These are phyloP conservation scores for Arthrobotrys musiformis DNA, from an alignment of 2,329 filamentous ascomycete genomes.

Conservation along the genomic window DNA sequence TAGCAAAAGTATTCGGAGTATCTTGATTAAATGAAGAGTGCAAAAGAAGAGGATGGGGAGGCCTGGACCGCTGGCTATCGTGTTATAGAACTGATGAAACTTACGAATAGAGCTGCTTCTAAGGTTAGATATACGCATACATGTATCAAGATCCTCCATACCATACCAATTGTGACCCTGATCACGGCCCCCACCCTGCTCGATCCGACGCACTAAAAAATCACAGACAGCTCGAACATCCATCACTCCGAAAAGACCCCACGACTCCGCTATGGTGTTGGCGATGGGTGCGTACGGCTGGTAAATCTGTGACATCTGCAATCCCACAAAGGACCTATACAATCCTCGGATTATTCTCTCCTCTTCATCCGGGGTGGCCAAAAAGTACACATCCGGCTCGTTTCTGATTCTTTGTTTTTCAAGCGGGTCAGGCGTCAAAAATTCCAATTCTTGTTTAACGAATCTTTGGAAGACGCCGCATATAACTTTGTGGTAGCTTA, in stretches of 20 bases:
- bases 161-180: neutral
- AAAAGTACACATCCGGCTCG: neutral
- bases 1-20: too few relatives aligned
- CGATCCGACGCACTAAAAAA: neutral
- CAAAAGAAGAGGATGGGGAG: too few relatives aligned
- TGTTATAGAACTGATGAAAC: too few relatives aligned
- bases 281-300: too few relatives aligned
- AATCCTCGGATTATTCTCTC: neutral
- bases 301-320: neutral
- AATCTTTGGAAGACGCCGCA: neutral
- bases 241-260: neutral
- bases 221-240: neutral
- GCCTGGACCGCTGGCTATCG: too few relatives aligned
- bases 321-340: neutral
- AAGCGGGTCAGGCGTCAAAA: neutral
- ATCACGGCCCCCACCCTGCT: neutral
- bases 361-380: neutral
- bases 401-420: neutral
- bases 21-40: too few relatives aligned
- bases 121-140: too few relatives aligned
- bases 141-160: too few relatives aligned
- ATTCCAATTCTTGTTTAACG: neutral
- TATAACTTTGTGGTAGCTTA: neutral
- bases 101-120: neutral
- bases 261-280: neutral